Conservation (phyloP, 768 basidiomycete genomes). For the Rhizopogon roseolus region DNA sequence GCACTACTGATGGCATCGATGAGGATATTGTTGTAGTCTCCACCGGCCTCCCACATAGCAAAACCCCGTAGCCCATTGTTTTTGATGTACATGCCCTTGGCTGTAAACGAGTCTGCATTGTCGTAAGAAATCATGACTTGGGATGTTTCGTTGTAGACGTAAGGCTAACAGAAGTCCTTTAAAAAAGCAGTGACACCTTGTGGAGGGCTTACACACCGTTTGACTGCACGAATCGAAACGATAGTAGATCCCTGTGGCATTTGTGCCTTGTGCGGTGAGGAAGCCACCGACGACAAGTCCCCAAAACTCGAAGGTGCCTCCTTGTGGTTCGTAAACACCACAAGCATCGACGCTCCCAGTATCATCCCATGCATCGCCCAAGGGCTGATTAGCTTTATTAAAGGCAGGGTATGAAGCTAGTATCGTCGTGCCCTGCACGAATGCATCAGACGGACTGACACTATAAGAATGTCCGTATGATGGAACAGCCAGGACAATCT, state of each 20-base stretch:
- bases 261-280: conserved; percentile 43
- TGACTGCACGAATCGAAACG: conserved; percentile 64
- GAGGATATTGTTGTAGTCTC: conserved; percentile 52
- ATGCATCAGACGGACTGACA: conserved; percentile 18
- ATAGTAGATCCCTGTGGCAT: conserved; percentile 46
- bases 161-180: conserved; percentile 45
- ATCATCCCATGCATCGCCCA: conserved; percentile 53
- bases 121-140: conserved; percentile 66
- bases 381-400: conserved; percentile 35
- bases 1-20: conserved; percentile 44
- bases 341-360: conserved; percentile 49
- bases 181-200: conserved; percentile 1
- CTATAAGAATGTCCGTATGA: conserved; percentile 77
- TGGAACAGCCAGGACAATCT: conserved; percentile 82
- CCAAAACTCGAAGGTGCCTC: conserved; percentile 61
- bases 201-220: conserved; percentile 45
- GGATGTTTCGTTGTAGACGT: conserved; percentile 52
- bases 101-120: conserved; percentile 49
- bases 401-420: conserved; percentile 51
- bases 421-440: conserved; percentile 14
- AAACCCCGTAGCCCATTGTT: conserved; percentile 49
- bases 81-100: conserved; percentile 56
- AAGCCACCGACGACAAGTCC: conserved; percentile 55
- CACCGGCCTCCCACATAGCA: conserved; percentile 63
- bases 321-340: conserved; percentile 44